Evolutionary conservation across 2,329 filamentous ascomycete genomes (phyloP).

Genomic region (Fusarium ramigenum): DNA sequence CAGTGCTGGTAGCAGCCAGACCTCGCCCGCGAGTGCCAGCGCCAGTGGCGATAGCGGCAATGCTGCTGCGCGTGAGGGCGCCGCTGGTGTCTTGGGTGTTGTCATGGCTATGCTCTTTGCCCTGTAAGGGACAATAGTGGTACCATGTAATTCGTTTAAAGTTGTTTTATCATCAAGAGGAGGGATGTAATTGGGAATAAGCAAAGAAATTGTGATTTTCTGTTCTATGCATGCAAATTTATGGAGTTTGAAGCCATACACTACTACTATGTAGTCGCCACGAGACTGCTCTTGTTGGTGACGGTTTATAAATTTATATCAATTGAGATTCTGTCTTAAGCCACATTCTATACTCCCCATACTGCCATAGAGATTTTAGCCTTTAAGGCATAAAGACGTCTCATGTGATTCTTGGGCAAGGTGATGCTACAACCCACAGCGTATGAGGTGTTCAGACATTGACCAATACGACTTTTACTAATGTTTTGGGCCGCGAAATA

Average conservation of each 20-base stretch:
- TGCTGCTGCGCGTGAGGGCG: slow-evolving; percentile 21
- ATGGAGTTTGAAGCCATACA: slow-evolving; percentile 22
- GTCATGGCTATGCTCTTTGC: slow-evolving; percentile 43
- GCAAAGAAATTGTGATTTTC: background rate
- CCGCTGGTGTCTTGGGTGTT: slow-evolving; percentile 41
- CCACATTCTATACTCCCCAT: background rate
- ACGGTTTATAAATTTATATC: background rate
- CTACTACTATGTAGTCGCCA: slow-evolving; percentile 7
- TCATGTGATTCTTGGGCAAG: background rate
- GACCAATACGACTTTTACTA: background rate
- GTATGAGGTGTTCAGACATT: background rate
- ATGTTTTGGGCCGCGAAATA: background rate
- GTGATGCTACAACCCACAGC: background rate
- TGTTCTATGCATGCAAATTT: slow-evolving; percentile 16
- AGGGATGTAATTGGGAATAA: background rate
- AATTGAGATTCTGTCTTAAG: background rate
- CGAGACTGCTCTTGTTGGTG: slow-evolving; percentile 7
- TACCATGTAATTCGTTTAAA: background rate
- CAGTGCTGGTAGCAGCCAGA: slow-evolving; percentile 2
- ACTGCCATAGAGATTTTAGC: no score
- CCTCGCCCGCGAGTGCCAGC: background rate
- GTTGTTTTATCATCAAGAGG: background rate
- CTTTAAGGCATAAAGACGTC: background rate
- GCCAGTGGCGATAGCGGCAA: background rate
- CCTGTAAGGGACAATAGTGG: slow-evolving; percentile 29